phyloP scores from a whole-genome alignment of 768 basidiomycete genomes.

The Boletus vermiculosoides region DNA sequence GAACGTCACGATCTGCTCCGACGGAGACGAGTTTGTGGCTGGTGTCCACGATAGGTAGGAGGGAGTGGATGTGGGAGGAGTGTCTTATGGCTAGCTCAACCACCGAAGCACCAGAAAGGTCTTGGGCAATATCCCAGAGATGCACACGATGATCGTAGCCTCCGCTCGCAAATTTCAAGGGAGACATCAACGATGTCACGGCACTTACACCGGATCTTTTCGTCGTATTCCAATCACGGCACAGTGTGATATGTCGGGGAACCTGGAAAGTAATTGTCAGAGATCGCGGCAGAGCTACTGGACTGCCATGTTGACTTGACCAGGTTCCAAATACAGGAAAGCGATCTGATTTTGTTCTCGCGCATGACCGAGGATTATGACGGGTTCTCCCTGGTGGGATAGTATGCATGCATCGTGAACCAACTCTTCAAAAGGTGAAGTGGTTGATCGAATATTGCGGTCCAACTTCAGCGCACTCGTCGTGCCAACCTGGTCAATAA shows the following conservation, averaged over 20 bases:
- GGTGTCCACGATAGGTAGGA: conserved; percentile 43
- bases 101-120: conserved; percentile 32
- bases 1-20: conserved; percentile 47
- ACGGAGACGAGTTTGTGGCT: conserved; percentile 48
- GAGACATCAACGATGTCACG: conserved; percentile 41
- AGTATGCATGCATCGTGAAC: conserved; percentile 47
- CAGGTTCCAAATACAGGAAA: conserved; percentile 15
- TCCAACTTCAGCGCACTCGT: conserved; percentile 16
- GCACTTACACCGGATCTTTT: conserved; percentile 45
- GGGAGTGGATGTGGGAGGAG: conserved; percentile 41
- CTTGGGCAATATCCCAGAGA: conserved; percentile 42
- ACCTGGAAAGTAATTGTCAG: conserved; percentile 12
- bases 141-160: conserved; percentile 50
- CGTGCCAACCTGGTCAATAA: conserved; percentile 31
- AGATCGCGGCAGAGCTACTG: neutral
- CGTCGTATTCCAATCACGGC: conserved; percentile 32
- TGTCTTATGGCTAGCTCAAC: conserved; percentile 41
- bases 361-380: conserved; percentile 40
- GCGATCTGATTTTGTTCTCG: conserved; percentile 38
- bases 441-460: conserved; percentile 20
- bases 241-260: conserved; percentile 11
- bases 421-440: conserved; percentile 26
- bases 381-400: conserved; percentile 18
- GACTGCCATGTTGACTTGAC: conserved; percentile 23
- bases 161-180: conserved; percentile 46